Evolutionary conservation across 2,329 filamentous ascomycete species (phyloP), one percentile per base, ranked within the genome.

Genomic region (Xylaria sp.): DNA sequence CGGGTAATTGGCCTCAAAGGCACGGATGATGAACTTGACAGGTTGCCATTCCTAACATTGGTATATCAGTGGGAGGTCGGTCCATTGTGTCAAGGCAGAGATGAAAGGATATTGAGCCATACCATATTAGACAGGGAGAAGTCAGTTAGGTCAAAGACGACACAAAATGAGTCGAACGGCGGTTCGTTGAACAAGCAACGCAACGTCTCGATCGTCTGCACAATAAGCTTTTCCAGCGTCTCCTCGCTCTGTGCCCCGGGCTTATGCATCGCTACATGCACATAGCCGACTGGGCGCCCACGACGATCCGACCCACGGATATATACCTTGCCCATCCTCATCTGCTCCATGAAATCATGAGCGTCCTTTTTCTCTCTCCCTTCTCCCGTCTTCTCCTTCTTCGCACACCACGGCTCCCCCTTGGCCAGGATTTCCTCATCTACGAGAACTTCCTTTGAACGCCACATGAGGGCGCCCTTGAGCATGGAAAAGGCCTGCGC

Each of bases 21-120:
- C 97, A 81, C 97, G 97, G 80, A 98, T 97, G 91, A 98, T 97
- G 83, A 98, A 98, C 78, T 97, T 98, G 61, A 98, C 93, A 1
- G 94, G 94, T 0, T 92, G 88, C 80, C 98, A 98, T 80, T 98
- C 95, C 89, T 91, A 69, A 20, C 23, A 20, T 25, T 56, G 12
- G 10, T 23, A 2, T 31, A 51, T 57, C 15, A 52, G 20, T 73
- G 71, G 43, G 60, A 31, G n/a, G 20, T 41, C 7, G 28, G 23
- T 12, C 12, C 10, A 31, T 15, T 6, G 4, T 12, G 13, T 28
- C 48, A n/a, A 62, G 12, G 3, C 31, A 18, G 23, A 15, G 31
- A 12, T 12, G 31, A 20, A 31, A 18, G 9, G 41, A n/a, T 7
- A 43, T 15, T 10, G 10, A 20, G 36, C n/a, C 83, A 75, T 82